Percentiles rank a stretch among this genome's conserved stretches.
phyloP scores from a whole-genome alignment of 75 land plant genomes.

The Isoetes taiwanensis region DNA sequence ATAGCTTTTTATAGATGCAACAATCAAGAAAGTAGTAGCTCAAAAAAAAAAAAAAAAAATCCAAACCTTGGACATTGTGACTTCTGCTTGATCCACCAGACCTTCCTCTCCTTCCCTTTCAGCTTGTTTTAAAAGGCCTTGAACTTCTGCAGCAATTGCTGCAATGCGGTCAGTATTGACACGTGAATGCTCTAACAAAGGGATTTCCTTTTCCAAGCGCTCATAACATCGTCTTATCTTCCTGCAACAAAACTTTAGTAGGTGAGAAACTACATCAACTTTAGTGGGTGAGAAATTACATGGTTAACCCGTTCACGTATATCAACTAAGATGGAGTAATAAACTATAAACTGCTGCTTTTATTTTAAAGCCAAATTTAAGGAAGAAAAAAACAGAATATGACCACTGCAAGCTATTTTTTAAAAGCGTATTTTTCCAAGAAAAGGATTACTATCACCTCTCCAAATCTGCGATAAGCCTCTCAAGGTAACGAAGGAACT shows the following conservation, averaged over 20 bases:
- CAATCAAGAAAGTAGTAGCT: neutral
- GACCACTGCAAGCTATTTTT: neutral
- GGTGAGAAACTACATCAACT: neutral
- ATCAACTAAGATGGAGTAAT: neutral
- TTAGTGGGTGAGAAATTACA: neutral
- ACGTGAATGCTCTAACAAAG: conserved; percentile 16
- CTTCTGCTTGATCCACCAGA: conserved; percentile 23
- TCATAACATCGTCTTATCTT: conserved; percentile 26
- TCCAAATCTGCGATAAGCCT: conserved; percentile 23
- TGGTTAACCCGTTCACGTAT: neutral
- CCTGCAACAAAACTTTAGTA: conserved; percentile 9
- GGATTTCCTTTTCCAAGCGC: conserved; percentile 23
- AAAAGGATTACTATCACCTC: conserved; percentile 7
- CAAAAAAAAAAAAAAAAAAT: neutral
- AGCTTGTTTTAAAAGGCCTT: conserved; percentile 18
- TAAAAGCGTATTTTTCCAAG: neutral
- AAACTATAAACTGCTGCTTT: neutral
- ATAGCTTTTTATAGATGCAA: no score
- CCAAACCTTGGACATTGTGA: conserved; percentile 21
- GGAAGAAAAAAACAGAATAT: neutral
- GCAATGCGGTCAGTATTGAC: conserved; percentile 14
- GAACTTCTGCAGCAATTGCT: conserved; percentile 22
- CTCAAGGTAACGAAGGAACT: conserved; percentile 23
- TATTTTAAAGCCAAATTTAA: no score
- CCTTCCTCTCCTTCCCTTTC: conserved; percentile 26